Evolutionary conservation across 345 rosid genomes (phyloP).

Genomic region (Orychophragmus violaceus): DNA sequence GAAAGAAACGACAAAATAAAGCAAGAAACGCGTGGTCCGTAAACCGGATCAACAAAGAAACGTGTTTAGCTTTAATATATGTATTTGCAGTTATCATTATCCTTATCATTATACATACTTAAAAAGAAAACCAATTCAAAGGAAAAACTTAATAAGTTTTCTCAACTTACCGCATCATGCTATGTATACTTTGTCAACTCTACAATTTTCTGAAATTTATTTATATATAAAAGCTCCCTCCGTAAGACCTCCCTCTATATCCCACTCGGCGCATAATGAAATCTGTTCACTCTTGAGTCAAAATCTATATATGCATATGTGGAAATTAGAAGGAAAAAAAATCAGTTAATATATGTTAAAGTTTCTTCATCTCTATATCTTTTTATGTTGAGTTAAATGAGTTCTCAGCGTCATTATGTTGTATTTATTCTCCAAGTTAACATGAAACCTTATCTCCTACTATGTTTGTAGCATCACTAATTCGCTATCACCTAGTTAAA

Average conservation of each 20-base stretch:
- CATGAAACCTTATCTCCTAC: not conserved
- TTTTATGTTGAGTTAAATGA: not conserved
- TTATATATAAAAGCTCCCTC: not conserved
- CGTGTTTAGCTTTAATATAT: not conserved
- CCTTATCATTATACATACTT: not conserved
- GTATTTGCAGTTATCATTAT: not conserved
- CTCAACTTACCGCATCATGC: slow-evolving; percentile 3
- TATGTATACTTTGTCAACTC: not conserved
- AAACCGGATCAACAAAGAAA: no score
- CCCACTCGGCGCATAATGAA: not conserved
- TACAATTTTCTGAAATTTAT: not conserved
- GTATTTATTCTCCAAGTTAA: not conserved
- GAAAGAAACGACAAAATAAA: no score
- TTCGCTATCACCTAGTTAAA: not conserved
- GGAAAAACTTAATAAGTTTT: not conserved
- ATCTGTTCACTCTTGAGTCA: not conserved
- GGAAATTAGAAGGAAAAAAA: not conserved
- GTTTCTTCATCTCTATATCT: not conserved
- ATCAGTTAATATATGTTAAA: not conserved
- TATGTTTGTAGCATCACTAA: not conserved
- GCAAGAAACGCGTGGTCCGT: no score
- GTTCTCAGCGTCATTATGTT: not conserved
- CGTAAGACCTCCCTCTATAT: not conserved
- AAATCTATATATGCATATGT: not conserved
- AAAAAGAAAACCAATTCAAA: slow-evolving; percentile 3